These are phyloP conservation scores for Apium graveolens DNA, from an alignment of 129 eudicot species.

Conservation along the genomic window DNA sequence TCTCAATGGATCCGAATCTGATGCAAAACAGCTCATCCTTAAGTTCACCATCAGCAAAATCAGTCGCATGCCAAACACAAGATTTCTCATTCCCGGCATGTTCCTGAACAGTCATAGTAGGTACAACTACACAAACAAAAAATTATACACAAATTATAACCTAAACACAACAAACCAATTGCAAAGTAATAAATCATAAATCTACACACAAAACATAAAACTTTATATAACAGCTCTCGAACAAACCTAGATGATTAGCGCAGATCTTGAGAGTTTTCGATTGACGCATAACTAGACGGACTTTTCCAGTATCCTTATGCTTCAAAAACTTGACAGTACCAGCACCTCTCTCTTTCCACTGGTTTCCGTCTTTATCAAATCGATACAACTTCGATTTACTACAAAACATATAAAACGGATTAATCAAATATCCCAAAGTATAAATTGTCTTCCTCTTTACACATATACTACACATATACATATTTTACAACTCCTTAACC, in stretches of 20 bases:
- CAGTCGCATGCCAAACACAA: slow-evolving; percentile 83
- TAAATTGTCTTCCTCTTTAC: too few species aligned
- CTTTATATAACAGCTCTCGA: background rate
- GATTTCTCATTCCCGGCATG: slow-evolving; percentile 77
- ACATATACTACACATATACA: too few species aligned
- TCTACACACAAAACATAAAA: background rate
- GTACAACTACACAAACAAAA: slow-evolving; percentile 32
- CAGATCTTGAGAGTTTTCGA: slow-evolving; percentile 77
- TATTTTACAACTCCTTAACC: too few species aligned
- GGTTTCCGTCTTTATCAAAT: slow-evolving; percentile 71
- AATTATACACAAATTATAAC: background rate
- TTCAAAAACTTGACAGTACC: slow-evolving; percentile 71
- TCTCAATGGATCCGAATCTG: slow-evolving; percentile 58
- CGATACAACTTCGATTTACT: slow-evolving; percentile 68
- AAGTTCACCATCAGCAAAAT: slow-evolving; percentile 73
- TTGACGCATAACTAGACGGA: slow-evolving; percentile 74
- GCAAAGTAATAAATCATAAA: background rate
- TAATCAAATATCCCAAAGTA: background rate
- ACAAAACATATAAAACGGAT: background rate
- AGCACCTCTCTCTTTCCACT: slow-evolving; percentile 85
- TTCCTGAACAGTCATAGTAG: slow-evolving; percentile 65
- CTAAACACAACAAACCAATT: background rate
- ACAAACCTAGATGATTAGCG: slow-evolving; percentile 62
- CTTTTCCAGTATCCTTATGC: slow-evolving; percentile 56
- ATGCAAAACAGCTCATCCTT: slow-evolving; percentile 68